Evolutionary conservation across 2,329 filamentous ascomycete genomes (phyloP), one percentile per base, ranked within the genome.

Genomic region (Trichoderma sp.): DNA sequence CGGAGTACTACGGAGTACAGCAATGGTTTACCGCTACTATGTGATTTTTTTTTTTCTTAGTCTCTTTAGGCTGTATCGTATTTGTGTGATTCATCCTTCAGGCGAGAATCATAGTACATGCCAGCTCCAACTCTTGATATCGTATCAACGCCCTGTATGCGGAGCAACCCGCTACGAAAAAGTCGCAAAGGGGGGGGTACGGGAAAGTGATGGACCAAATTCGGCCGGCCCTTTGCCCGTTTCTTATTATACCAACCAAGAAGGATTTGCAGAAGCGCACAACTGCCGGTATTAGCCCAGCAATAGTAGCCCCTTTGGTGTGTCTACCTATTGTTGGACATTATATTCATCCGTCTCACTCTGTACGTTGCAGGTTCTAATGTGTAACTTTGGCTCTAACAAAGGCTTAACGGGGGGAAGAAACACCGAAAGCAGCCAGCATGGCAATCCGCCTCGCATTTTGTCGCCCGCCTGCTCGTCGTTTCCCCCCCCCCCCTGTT

Each of bases 251-350:
- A 50, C 29, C 42, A 63, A 22, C 60, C 35, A 17, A 42, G 48
- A 10, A n/a, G 60, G 13, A 39, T 22, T 22, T 42, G n/a, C 35
- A 45, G 48, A 42, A 42, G 59, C 25, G n/a, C 12, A 54, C 60
- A 64, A 54, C 48, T 64, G 60, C 60, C 60, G 60, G 54, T 56
- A 32, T 32, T 27, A 64, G 60, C 34, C 60, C 50, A 64, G 35
- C 50, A 22, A 48, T 35, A 35, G 60, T n/a, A n/a, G n/a, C n/a
- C n/a, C 29, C 25, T 48, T 6, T 32, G 25, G 22, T 29, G 48
- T 9, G 37, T 32, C 50, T 19, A 19, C 42, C 42, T 34, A 54
- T 39, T 15, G 57, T 27, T 53, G 35, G 7, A 34, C 35, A 39
- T 32, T 17, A 15, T 32, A 50, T 37, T 35, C 27, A 52, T 25